Evolutionary conservation across 78 protist species (phyloP).

Genomic region (Isochrysis galbana): DNA sequence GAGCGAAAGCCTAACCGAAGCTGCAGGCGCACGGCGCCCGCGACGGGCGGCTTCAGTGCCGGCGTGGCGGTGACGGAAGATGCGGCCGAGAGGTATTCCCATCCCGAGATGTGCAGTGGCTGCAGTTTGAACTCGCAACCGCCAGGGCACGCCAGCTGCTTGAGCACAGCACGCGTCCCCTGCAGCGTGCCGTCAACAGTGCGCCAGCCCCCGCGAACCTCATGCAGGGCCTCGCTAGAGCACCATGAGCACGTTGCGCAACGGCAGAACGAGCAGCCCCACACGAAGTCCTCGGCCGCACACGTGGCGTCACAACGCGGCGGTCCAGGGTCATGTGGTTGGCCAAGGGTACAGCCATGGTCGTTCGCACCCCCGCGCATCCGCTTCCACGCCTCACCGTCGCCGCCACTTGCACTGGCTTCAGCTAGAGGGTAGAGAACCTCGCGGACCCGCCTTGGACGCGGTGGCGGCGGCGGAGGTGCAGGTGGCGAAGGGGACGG

Average conservation of each 20-base stretch:
- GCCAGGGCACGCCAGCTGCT: neutral
- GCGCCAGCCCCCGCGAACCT: neutral
- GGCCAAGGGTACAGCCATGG: neutral
- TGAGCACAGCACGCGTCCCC: neutral
- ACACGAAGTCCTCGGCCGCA: neutral
- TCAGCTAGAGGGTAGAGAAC: neutral
- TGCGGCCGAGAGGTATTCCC: neutral
- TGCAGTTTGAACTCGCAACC: constrained; percentile 22
- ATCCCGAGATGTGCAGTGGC: neutral
- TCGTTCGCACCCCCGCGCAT: neutral
- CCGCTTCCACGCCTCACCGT: neutral
- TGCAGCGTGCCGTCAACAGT: neutral
- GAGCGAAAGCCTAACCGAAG: neutral
- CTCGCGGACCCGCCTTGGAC: neutral
- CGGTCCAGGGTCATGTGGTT: neutral
- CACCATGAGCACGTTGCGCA: neutral
- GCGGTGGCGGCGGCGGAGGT: constrained; percentile 2
- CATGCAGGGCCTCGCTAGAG: neutral
- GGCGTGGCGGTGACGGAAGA: neutral
- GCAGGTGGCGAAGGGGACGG: neutral
- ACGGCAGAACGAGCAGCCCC: constrained; percentile 23
- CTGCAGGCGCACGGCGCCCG: neutral
- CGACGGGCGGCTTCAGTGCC: neutral
- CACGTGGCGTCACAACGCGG: constrained; percentile 12
- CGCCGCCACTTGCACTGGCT: neutral